Evolutionary conservation across 179 eudicot genomes (phyloP).

Genomic region (Spinacia oleracea): DNA sequence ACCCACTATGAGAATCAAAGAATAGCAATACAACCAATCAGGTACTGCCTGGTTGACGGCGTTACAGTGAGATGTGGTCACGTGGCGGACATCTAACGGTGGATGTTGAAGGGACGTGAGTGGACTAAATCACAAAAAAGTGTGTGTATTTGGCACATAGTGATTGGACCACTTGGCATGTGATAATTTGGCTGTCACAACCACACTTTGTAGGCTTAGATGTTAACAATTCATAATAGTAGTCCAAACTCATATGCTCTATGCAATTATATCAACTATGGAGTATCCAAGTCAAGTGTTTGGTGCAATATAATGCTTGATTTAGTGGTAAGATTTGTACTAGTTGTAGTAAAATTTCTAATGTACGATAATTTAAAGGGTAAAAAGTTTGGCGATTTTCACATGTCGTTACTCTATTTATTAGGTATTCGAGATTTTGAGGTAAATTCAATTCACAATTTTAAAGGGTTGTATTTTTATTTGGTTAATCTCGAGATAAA

Average conservation of each 20-base stretch:
- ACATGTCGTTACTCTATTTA: too few relatives aligned
- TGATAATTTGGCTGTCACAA: conserved; percentile 24
- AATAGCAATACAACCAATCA: background rate
- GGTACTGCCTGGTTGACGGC: background rate
- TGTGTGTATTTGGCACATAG: background rate
- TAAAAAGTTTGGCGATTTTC: too few relatives aligned
- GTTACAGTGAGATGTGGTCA: conserved; percentile 4
- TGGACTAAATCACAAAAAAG: background rate
- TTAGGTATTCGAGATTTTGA: too few relatives aligned
- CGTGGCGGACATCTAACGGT: conserved; percentile 29
- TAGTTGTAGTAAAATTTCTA: too few relatives aligned
- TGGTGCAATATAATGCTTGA: too few relatives aligned
- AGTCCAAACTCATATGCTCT: background rate
- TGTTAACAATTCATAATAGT: background rate
- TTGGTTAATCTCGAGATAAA: too few relatives aligned
- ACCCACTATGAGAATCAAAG: background rate
- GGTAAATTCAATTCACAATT: too few relatives aligned
- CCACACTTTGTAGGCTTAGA: conserved; percentile 8
- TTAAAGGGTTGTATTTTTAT: too few relatives aligned
- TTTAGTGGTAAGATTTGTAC: too few relatives aligned
- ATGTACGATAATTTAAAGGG: too few relatives aligned
- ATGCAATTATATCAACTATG: background rate
- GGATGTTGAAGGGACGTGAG: background rate
- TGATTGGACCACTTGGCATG: conserved; percentile 13
- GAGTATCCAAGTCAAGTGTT: too few relatives aligned